Evolutionary conservation across 2,329 filamentous ascomycete species (phyloP).

Genomic region (Alternaria infectoria): DNA sequence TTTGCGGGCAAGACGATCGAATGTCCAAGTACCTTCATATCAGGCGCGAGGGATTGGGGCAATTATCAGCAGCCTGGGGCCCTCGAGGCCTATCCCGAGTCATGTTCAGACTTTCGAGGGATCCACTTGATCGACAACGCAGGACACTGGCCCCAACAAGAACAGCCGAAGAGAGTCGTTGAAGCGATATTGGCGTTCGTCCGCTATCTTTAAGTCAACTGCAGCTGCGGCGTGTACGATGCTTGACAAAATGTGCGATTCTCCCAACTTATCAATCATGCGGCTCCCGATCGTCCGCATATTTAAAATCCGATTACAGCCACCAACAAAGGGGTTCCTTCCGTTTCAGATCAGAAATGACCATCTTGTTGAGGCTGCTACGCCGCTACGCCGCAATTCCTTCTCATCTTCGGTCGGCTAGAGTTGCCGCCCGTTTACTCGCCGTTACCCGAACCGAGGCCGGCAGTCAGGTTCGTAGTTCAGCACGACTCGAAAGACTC

Average conservation of each 20-base stretch:
- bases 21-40: conserved; percentile 67
- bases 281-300: neutral
- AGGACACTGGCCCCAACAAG: conserved; percentile 75
- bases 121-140: conserved; percentile 63
- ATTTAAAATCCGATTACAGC: neutral
- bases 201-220: conserved; percentile 11
- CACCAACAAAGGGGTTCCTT: neutral
- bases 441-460: neutral
- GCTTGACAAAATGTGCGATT: neutral
- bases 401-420: neutral
- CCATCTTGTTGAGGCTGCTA: neutral
- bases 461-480: neutral
- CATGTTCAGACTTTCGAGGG: conserved; percentile 62
- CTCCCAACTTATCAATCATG: neutral
- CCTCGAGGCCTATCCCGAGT: conserved; percentile 62
- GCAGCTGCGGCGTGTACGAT: neutral
- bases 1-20: conserved; percentile 68
- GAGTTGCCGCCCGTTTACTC: neutral
- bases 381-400: neutral
- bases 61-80: conserved; percentile 71
- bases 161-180: conserved; percentile 63
- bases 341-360: neutral
- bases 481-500: neutral
- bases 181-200: conserved; percentile 56
- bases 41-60: conserved; percentile 69